Evolutionary conservation across 768 basidiomycete genomes (phyloP).

Genomic region (Mrakia hoshinonis): DNA sequence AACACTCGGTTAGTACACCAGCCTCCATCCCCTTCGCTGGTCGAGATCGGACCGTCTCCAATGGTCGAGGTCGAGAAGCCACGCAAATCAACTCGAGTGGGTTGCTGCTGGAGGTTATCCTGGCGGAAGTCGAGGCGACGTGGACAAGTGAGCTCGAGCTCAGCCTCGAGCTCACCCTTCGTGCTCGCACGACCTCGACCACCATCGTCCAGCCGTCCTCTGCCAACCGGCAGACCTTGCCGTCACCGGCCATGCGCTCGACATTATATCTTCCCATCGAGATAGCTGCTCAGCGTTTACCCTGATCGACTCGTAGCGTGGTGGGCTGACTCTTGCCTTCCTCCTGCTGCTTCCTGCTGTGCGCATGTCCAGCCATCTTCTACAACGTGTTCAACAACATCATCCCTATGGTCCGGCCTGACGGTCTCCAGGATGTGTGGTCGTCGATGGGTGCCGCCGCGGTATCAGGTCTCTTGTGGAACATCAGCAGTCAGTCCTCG

Average conservation of each 20-base stretch:
- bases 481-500: slow-evolving; percentile 5
- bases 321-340: too few relatives aligned
- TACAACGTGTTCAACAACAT: slow-evolving; percentile 16
- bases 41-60: too few relatives aligned
- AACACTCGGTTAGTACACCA: slow-evolving; percentile 75
- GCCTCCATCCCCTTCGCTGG: background rate
- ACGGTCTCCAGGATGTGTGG: slow-evolving; percentile 5
- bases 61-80: background rate
- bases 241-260: background rate
- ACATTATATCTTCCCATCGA: background rate
- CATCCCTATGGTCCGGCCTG: slow-evolving; percentile 12
- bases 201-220: background rate
- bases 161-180: background rate
- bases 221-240: too few relatives aligned
- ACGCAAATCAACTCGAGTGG: too few relatives aligned
- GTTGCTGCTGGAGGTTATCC: too few relatives aligned
- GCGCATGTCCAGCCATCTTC: background rate
- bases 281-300: too few relatives aligned
- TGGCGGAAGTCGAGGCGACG: background rate
- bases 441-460: slow-evolving; percentile 4
- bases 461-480: background rate
- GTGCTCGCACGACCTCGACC: slow-evolving; percentile 1
- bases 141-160: background rate
- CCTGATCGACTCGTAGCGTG: too few relatives aligned
- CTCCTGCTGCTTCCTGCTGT: background rate